Percentiles rank a stretch among this genome's conserved stretches.
phyloP scores from a whole-genome alignment of 2,329 filamentous ascomycete genomes.

The Esteya vermicola region DNA sequence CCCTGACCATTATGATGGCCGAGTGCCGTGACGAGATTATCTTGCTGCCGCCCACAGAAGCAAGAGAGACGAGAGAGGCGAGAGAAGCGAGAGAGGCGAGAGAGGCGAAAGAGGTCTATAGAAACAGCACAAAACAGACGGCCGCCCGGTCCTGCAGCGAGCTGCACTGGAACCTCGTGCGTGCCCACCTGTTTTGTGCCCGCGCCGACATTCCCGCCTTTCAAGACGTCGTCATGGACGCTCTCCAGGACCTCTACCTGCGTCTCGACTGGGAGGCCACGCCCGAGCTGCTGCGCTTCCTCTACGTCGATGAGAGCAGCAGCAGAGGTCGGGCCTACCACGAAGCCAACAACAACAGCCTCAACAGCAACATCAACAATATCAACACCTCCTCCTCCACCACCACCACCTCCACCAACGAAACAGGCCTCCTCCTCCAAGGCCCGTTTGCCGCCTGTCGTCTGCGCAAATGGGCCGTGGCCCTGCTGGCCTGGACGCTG shows the following conservation, averaged over 20 bases:
- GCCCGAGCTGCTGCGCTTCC: slow-evolving; percentile 32
- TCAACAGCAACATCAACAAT: too few species aligned
- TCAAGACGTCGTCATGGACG: slow-evolving; percentile 44
- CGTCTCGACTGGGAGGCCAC: slow-evolving; percentile 44
- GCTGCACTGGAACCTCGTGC: slow-evolving; percentile 41
- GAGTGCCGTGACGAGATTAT: not conserved
- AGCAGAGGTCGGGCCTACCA: too few species aligned
- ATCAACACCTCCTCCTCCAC: too few species aligned
- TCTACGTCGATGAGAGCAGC: too few species aligned
- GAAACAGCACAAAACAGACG: too few species aligned
- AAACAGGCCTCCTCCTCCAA: too few species aligned
- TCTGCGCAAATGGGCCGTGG: slow-evolving; percentile 43
- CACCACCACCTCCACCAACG: too few species aligned
- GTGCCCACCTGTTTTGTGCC: slow-evolving; percentile 42
- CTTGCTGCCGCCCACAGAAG: not conserved
- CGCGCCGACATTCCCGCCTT: slow-evolving; percentile 32
- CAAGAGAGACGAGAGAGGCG: not conserved
- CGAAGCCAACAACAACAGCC: too few species aligned
- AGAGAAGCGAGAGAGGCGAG: not conserved
- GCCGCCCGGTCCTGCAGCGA: slow-evolving; percentile 15
- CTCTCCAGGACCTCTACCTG: slow-evolving; percentile 44
- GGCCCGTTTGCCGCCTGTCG: slow-evolving; percentile 31
- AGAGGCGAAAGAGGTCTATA: too few species aligned
- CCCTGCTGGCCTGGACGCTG: slow-evolving; percentile 45
- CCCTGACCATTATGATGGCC: slow-evolving; percentile 16